Evolutionary conservation across 2,329 filamentous ascomycete genomes (phyloP), one percentile per base, ranked within the genome.

Genomic region (Anisogramma anomala): DNA sequence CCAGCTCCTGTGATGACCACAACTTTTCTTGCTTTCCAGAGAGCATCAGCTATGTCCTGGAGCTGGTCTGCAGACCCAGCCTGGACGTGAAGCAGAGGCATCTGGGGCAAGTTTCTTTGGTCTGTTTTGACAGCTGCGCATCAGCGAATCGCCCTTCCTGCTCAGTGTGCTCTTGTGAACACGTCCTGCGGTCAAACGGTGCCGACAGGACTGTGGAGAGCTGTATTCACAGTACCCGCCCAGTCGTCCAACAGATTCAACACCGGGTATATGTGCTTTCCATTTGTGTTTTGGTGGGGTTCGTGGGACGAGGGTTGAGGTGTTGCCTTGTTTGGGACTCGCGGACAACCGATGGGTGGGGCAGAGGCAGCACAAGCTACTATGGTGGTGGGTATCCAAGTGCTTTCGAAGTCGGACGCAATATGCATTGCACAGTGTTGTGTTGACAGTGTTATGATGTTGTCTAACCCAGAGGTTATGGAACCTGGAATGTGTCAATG

Each of bases 1-100:
- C 80, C 80, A 36, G 80, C 80, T 36, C 81, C 80, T 0, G 81
- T 84, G 23, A 84, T 67, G 15, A 84, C 74, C 7, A 84, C 69
- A n/a, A 83, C 69, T 55, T 82, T 84, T 47, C 71, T 73, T 9
- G 80, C 72, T 55, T 77, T 79, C 48, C 71, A 69, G 33, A 84
- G 61, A 3, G 67, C 60, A 53, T 82, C 72, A 52, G 81, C 79
- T 49, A 84, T 74, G 23, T 72, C 62, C 51, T 80, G 77, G n/a
- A 84, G 66, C 38, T 67, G 62, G 48, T 69, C 64, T 49, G 65
- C 61, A 46, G 72, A 68, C 30, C 62, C 61, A 8, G 70, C 65
- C 30, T 63, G 64, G 42, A 79, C 69, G 48, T 75, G 74, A 40
- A 66, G 60, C 18, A 71, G 78, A 34, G 75, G 74, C 75, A 79